phyloP scores from a whole-genome alignment of 768 basidiomycete genomes.

The Roridomyces roridus region DNA sequence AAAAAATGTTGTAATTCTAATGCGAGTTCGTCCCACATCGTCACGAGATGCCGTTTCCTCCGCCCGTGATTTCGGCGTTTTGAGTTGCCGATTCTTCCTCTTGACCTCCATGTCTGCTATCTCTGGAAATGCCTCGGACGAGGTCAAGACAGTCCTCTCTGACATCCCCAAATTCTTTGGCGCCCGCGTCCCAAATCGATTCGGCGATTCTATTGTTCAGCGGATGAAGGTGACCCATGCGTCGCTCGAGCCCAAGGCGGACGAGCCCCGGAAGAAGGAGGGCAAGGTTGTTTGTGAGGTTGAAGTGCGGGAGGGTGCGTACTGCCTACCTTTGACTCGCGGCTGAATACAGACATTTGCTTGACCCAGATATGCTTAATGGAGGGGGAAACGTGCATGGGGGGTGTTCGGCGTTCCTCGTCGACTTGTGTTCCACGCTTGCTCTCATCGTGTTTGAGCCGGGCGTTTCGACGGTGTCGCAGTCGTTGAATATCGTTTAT shows the following conservation, averaged over 20 bases:
- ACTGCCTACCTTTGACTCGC: too few relatives aligned
- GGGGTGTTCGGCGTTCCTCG: conserved; percentile 17
- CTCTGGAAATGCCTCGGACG: too few relatives aligned
- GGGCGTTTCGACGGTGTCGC: conserved; percentile 9
- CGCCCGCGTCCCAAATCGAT: too few relatives aligned
- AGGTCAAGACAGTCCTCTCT: too few relatives aligned
- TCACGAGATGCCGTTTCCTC: too few relatives aligned
- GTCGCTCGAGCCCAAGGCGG: conserved; percentile 29
- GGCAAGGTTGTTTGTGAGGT: conserved; percentile 36
- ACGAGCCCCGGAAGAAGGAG: conserved; percentile 36
- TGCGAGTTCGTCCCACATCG: background rate
- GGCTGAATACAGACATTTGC: too few relatives aligned
- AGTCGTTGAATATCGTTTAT: conserved; percentile 18
- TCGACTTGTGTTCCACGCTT: conserved; percentile 16
- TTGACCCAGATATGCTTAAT: conserved; percentile 10
- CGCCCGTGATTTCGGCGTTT: too few relatives aligned
- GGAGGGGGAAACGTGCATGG: conserved; percentile 22
- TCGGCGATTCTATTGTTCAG: conserved; percentile 25
- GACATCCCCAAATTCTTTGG: too few relatives aligned
- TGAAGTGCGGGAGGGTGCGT: conserved; percentile 31
- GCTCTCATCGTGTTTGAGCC: background rate
- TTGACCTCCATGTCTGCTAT: too few relatives aligned
- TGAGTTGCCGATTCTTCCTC: too few relatives aligned
- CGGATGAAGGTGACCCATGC: conserved; percentile 28
- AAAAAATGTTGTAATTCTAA: background rate